Evolutionary conservation across 495 filamentous ascomycete species (phyloP), one percentile per base, ranked within the genome.

Genomic region (Elaphomyces granulatus): DNA sequence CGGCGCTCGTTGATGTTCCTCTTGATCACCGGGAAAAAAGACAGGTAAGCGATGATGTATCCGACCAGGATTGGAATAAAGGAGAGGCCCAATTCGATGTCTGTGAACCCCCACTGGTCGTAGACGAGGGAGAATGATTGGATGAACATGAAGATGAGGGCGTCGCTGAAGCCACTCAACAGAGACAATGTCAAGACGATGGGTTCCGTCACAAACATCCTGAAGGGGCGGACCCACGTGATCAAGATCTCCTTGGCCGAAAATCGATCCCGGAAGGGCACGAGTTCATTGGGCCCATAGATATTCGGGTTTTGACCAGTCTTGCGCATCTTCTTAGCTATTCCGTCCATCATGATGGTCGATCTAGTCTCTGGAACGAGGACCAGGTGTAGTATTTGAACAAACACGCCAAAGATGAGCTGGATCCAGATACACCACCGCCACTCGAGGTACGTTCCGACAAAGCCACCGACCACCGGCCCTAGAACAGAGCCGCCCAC

Each of bases 101-200:
- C 56, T 43, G 54, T 56, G 51, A 78, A 80, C 23, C 58, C 55
- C 66, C 70, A 79, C 47, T 78, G 74, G 8, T 58, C 50, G 43
- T 76, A 79, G 3, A 80, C 74, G 9, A 75, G 61, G 8, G 54
- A 38, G 44, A 75, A 75, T 9, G 69, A 74, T 45, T 79, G 70
- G 31, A 80, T 61, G 59, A 79, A 79, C 67, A 76, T 80, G 58
- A 78, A 80, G 47, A 77, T 74, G 36, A 77, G 56, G 18, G 71
- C 71, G 39, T 77, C 73, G 37, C 70, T 74, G 64, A 77, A 76
- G 34, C 73, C 73, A 43, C 66, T 71, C n/a, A 77, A 46, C 3
- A 75, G 51, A 17, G 73, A 76, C 6, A 75, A 59, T 16, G 56
- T 60, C 40, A 76, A 56, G n/a, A 76, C 73, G 43, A 77, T 77